A percentile compares a stretch with the other conserved stretches of the same genome.
Evolutionary conservation across 2,329 filamentous ascomycete species (phyloP).

Genomic region (Colletotrichum tanaceti): DNA sequence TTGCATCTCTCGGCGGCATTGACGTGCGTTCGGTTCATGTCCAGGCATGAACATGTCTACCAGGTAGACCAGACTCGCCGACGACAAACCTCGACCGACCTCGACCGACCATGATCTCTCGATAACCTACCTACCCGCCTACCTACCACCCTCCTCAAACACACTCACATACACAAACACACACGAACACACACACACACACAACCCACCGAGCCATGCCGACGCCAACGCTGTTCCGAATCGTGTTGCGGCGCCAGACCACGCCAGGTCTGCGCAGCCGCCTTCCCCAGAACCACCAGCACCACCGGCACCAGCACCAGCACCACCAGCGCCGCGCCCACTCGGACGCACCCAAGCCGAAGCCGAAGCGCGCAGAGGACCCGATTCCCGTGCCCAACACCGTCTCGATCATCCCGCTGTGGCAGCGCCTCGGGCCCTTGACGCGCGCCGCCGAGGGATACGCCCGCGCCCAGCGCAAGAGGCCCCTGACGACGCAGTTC

Average conservation of each 20-base stretch:
- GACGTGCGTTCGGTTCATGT: neutral
- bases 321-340: conserved; percentile 46
- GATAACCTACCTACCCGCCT: neutral
- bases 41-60: neutral
- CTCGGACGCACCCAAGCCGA: conserved; percentile 42
- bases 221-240: conserved; percentile 43
- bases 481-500: conserved; percentile 85
- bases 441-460: conserved; percentile 69
- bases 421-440: conserved; percentile 69
- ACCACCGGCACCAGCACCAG: too few relatives aligned
- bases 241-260: conserved; percentile 46
- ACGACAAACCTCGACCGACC: conserved; percentile 4
- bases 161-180: too few relatives aligned
- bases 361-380: conserved; percentile 44
- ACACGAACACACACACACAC: neutral
- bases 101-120: conserved; percentile 17
- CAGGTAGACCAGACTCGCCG: neutral
- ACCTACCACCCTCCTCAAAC: too few relatives aligned
- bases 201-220: conserved; percentile 40
- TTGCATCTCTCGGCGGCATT: conserved; percentile 22
- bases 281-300: conserved; percentile 41
- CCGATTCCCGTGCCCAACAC: conserved; percentile 58
- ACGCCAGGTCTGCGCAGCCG: conserved; percentile 42
- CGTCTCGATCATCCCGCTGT: conserved; percentile 58
- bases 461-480: conserved; percentile 74